Evolutionary conservation across 306 rosid genomes (phyloP), one percentile per base, ranked within the genome.

Genomic region (Prunus campanulata): DNA sequence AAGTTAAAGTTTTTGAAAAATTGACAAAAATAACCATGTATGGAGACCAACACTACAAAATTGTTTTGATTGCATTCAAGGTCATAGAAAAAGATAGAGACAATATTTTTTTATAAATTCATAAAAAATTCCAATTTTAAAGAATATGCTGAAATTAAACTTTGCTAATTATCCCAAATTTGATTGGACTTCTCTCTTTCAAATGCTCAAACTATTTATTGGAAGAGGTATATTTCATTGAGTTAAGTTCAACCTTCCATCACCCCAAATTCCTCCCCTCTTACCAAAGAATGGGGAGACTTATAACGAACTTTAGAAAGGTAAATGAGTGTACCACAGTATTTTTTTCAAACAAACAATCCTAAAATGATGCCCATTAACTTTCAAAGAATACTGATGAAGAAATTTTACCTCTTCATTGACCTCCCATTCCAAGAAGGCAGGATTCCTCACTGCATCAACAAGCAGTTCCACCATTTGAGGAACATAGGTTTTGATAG

Each of bases 341-440:
- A 24, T 35, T 27, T 12, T 59, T 68, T 30, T n/a, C 35, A 39
- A 39, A 39, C 59, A 56, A 19, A 25, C 42, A 79, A 71, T 27
- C 67, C 74, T 20, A 84, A 67, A 60, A 48, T 46, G 47, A 65
- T 60, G 61, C 10, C 16, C 30, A 51, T 60, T 27, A 16, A 11
- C 32, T 64, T 81, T 29, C 50, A 77, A n/a, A 73, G 18, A 81
- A 59, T 27, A 22, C 11, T 20, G 3, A 66, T 10, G 4, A 48
- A 30, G 8, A 80, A 54, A 24, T 27, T 51, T 77, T 91, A 96
- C 99, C 99, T 93, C 98, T 85, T 96, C 99, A 22, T 85, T 87
- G 85, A 96, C 85, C 83, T 96, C 99, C 99, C 99, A 96, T 60
- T 93, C 96, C 89, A 96, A 80, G 91, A 88, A 96, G 71, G 79